Evolutionary conservation across 768 basidiomycete genomes (phyloP).

Genomic region (Mycena leptocephala): DNA sequence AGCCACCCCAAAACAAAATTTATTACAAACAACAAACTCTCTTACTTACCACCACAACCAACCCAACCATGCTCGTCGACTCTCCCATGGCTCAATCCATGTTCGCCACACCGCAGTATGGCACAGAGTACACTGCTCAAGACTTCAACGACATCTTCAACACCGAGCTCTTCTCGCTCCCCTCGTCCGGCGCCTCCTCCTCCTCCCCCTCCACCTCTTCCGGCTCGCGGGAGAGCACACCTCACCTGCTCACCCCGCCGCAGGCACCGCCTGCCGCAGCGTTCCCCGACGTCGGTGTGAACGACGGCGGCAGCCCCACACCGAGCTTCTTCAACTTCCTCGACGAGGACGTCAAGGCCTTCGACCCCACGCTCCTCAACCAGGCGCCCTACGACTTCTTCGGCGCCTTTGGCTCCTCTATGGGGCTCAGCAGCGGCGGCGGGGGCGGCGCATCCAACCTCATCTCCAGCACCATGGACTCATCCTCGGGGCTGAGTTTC

Average conservation of each 20-base stretch:
- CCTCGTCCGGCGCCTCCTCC: conserved; percentile 37
- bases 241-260: conserved; percentile 64
- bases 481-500: too few relatives aligned
- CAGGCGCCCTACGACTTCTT: conserved; percentile 61
- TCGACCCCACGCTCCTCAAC: too few relatives aligned
- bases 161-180: conserved; percentile 68
- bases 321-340: conserved; percentile 60
- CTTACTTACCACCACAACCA: too few relatives aligned
- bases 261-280: conserved; percentile 52
- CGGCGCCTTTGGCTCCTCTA: conserved; percentile 43
- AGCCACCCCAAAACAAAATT: too few relatives aligned
- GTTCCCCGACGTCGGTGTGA: conserved; percentile 58
- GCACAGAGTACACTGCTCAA: conserved; percentile 39
- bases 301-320: conserved; percentile 45
- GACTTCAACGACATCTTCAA: conserved; percentile 79
- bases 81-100: conserved; percentile 41
- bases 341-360: conserved; percentile 61
- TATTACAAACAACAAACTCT: too few relatives aligned
- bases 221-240: conserved; percentile 60
- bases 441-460: conserved; percentile 28
- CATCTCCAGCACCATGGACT: too few relatives aligned
- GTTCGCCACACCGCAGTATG: conserved; percentile 37
- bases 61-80: too few relatives aligned
- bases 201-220: conserved; percentile 48
- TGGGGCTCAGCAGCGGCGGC: conserved; percentile 44